These are phyloP conservation scores for Monilinia aucupariae DNA, from an alignment of 2,329 filamentous ascomycete genomes.

Conservation along the genomic window DNA sequence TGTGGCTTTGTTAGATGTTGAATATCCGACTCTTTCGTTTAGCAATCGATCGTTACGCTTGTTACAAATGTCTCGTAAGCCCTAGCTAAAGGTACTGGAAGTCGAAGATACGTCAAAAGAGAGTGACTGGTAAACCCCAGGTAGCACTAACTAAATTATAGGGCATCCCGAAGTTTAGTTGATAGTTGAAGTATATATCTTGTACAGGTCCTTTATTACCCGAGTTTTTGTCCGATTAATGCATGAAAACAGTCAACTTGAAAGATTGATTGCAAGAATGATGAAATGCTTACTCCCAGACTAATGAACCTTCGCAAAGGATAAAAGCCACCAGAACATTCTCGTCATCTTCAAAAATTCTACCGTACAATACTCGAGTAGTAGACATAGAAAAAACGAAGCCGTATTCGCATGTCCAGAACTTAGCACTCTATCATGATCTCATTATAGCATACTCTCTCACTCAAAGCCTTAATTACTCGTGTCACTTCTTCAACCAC, in stretches of 20 bases:
- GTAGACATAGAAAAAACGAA: not conserved
- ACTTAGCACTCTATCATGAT: not conserved
- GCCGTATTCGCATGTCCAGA: not conserved
- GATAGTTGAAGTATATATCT: not conserved
- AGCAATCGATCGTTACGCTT: too few species aligned
- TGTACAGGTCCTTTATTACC: too few species aligned
- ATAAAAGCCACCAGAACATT: not conserved
- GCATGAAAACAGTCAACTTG: too few species aligned
- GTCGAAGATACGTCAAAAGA: not conserved
- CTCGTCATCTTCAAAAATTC: not conserved
- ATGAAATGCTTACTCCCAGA: conserved; percentile 24
- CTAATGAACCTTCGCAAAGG: not conserved
- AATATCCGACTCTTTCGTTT: too few species aligned
- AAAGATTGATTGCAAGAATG: not conserved
- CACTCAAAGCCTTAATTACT: not conserved
- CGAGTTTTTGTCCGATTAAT: too few species aligned
- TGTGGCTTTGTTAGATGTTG: too few species aligned
- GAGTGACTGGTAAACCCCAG: not conserved
- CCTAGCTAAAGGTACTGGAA: not conserved
- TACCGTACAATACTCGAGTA: too few species aligned
- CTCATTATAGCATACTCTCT: not conserved
- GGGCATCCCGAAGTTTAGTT: too few species aligned
- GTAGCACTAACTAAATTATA: too few species aligned
- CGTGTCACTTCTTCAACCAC: conserved; percentile 15
- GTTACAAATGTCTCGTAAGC: too few species aligned